Evolutionary conservation across 1,139 yeast genomes (phyloP).

Genomic region (Taiozyma sp.): DNA sequence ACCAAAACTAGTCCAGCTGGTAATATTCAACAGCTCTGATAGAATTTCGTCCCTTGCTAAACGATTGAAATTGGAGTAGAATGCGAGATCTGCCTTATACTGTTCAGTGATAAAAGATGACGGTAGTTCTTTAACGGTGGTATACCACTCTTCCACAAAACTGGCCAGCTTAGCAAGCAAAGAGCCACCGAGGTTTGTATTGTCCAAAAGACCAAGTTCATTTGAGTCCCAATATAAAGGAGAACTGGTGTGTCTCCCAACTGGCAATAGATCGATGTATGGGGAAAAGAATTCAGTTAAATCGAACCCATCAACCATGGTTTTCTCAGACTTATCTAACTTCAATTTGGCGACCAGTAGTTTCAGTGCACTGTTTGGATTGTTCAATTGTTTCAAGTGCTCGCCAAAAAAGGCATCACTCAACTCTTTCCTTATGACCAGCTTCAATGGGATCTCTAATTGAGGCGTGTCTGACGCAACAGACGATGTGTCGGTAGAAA

Average conservation of each 20-base stretch:
- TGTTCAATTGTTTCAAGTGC: constrained; percentile 28
- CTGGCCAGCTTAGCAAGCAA: constrained; percentile 28
- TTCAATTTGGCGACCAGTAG: constrained; percentile 40
- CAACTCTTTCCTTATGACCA: constrained; percentile 36
- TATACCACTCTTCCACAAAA: constrained; percentile 26
- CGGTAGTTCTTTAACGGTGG: constrained; percentile 10
- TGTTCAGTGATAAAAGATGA: not conserved
- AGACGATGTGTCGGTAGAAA: constrained; percentile 19
- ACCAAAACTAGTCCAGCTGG: constrained; percentile 48
- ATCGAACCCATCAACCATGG: constrained; percentile 21
- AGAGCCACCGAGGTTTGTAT: constrained; percentile 51
- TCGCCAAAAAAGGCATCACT: constrained; percentile 37
- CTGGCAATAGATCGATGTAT: constrained; percentile 57
- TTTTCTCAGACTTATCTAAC: constrained; percentile 21
- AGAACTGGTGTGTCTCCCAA: constrained; percentile 37
- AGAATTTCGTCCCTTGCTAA: constrained; percentile 5
- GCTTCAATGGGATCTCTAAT: constrained; percentile 33
- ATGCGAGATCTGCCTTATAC: constrained; percentile 4
- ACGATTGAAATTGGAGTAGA: constrained; percentile 3
- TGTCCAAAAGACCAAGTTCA: constrained; percentile 47
- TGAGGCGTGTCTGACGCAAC: constrained; percentile 17
- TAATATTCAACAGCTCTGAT: not conserved
- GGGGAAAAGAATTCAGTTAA: constrained; percentile 27
- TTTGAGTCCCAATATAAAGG: constrained; percentile 58
- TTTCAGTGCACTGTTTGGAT: constrained; percentile 37